Evolutionary conservation across 73 alveolate species (phyloP).

Genomic region (Tetrahymena borealis): DNA sequence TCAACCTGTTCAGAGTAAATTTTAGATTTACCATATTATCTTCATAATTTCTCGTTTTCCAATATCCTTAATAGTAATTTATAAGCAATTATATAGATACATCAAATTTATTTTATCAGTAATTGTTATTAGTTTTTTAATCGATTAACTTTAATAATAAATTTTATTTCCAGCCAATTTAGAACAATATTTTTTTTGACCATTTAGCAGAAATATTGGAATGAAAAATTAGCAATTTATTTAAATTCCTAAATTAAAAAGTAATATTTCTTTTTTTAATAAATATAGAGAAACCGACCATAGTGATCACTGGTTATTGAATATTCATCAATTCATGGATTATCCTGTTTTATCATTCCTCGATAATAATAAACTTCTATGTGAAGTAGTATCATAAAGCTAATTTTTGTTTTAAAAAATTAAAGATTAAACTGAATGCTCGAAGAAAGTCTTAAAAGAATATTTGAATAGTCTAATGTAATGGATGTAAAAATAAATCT

Average conservation of each 20-base stretch:
- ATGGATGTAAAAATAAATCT: background rate
- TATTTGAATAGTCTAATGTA: background rate
- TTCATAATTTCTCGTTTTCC: too few relatives aligned
- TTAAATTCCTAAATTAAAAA: background rate
- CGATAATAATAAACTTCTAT: background rate
- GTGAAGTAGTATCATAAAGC: background rate
- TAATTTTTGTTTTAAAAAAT: background rate
- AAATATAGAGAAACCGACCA: background rate
- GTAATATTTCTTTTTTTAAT: background rate
- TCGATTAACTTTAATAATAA: background rate
- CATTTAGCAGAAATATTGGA: background rate
- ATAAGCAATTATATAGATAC: too few relatives aligned
- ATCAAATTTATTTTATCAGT: background rate
- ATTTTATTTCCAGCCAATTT: background rate
- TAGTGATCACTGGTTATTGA: background rate
- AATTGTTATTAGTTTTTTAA: background rate
- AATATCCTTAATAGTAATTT: too few relatives aligned
- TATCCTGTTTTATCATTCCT: background rate
- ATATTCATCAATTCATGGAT: background rate
- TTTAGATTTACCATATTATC: too few relatives aligned
- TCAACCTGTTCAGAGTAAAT: background rate
- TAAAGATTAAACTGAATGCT: background rate
- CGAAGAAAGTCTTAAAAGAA: background rate
- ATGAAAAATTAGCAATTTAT: background rate
- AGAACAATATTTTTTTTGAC: background rate